These are phyloP conservation scores for Cryptosporidium tyzzeri DNA, from an alignment of 169 alveolate genomes.

Conservation along the genomic window DNA sequence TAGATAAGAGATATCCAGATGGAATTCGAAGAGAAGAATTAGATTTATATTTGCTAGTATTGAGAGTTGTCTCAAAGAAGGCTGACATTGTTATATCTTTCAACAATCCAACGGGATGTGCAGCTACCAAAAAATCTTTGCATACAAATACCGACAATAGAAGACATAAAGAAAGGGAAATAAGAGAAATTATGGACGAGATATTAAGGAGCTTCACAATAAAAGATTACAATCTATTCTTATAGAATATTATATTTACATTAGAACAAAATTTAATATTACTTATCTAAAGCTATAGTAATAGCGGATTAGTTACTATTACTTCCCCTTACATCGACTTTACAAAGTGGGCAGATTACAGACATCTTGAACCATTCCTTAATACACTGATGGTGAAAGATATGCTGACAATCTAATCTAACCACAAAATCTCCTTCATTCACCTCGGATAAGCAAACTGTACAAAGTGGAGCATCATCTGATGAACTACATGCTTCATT, in stretches of 20 bases:
- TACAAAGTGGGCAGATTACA: conserved; percentile 79
- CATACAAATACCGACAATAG: background rate
- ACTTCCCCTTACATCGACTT: conserved; percentile 54
- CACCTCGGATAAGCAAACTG: conserved; percentile 79
- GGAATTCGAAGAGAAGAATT: conserved; percentile 23
- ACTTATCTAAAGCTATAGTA: background rate
- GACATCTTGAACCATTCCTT: conserved; percentile 80
- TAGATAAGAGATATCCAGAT: conserved; percentile 31
- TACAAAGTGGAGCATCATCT: conserved; percentile 78
- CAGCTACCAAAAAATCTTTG: background rate
- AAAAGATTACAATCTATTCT: conserved; percentile 25
- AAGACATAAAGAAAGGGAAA: background rate
- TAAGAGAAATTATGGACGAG: conserved; percentile 24
- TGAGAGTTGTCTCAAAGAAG: conserved; percentile 26
- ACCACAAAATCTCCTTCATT: conserved; percentile 77
- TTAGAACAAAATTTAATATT: background rate
- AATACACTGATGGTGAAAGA: conserved; percentile 80
- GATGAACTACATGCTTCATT: conserved; percentile 18
- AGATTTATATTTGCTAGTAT: conserved; percentile 4
- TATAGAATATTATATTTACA: background rate
- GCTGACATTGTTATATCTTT: conserved; percentile 64
- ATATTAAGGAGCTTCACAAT: conserved; percentile 18
- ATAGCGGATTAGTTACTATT: background rate
- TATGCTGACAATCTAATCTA: conserved; percentile 78
- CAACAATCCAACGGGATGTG: conserved; percentile 10